Evolutionary conservation across 192 early-diverging fungal genomes (phyloP), one percentile per base, ranked within the genome.

Genomic region (Umbelopsis ramanniana): DNA sequence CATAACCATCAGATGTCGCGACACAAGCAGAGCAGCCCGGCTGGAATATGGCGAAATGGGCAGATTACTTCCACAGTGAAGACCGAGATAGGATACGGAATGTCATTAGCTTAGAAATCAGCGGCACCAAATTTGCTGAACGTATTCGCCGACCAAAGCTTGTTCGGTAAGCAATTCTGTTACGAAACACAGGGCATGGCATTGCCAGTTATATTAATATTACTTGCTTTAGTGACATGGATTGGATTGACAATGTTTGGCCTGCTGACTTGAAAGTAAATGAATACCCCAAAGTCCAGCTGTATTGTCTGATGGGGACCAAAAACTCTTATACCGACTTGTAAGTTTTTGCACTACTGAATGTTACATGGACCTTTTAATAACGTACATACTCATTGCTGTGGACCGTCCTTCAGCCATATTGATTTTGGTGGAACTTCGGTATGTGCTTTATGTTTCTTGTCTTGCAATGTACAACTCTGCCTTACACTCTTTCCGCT

Each of bases 261-360:
- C 96, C 96, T 12, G 46, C 72, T 14, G 72, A 83, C 24, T 72
- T 90, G 26, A 88, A 87, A 75, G 71, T 71, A n/a, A 82, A 78
- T 37, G 91, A 92, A 77, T 95, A 91, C 73, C 96, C 96, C 10
- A 88, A 89, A 55, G 94, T 96, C 0, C 94, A 96, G 74, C 84
- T 95, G 9, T 96, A 97, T 74, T 97, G 96, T 72, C 77, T 96
- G 67, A 96, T 97, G 96, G 90, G 93, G 46, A 92, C 95, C n/a
- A 86, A 90, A 74, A 91, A 96, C 60, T 91, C 93, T 22, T 97
- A 93, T 75, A 95, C 95, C 22, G 95, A 97, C 76, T 96, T 92
- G 85, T 86, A 82, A 77, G 85, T 80, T 15, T 7, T 26, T 1
- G 29, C 48, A 15, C 48, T 17, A 19, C n/a, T 6, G 15, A 21